A percentile compares a stretch with the other conserved stretches of the same genome.
phyloP scores from a whole-genome alignment of 768 basidiomycete species.

The Pleurotus citrinopileatus region DNA sequence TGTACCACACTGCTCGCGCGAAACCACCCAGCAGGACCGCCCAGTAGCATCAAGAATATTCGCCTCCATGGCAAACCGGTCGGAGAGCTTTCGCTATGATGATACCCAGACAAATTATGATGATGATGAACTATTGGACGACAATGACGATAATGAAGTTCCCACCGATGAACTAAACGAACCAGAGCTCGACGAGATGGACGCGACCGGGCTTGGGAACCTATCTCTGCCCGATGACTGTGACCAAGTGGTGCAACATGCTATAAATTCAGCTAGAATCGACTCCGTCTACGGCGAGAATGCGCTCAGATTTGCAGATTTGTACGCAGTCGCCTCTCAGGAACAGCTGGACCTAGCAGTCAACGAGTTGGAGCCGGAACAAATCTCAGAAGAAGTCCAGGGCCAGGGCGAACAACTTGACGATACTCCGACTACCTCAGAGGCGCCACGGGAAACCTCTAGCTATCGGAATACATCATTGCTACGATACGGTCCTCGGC shows the following conservation, averaged over 20 bases:
- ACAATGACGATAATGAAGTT: not conserved
- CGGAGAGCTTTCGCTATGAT: not conserved
- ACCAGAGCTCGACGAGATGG: not conserved
- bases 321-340: constrained; percentile 32
- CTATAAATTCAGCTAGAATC: constrained; percentile 25
- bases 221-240: constrained; percentile 28
- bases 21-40: not conserved
- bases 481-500: constrained; percentile 19
- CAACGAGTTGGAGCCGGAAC: not conserved
- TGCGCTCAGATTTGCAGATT: constrained; percentile 34
- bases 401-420: not conserved
- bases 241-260: constrained; percentile 33
- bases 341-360: constrained; percentile 11
- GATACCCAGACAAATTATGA: not conserved
- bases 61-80: not conserved
- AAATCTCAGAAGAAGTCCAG: not conserved
- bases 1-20: not conserved
- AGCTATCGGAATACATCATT: too few species aligned
- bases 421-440: not conserved
- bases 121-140: not conserved
- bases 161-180: not conserved
- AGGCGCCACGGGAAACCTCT: too few species aligned
- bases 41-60: not conserved
- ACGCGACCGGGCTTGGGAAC: constrained; percentile 14
- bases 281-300: constrained; percentile 22